Evolutionary conservation across 2,329 filamentous ascomycete genomes (phyloP), one percentile per base, ranked within the genome.

Genomic region (Colletotrichum tropicale): DNA sequence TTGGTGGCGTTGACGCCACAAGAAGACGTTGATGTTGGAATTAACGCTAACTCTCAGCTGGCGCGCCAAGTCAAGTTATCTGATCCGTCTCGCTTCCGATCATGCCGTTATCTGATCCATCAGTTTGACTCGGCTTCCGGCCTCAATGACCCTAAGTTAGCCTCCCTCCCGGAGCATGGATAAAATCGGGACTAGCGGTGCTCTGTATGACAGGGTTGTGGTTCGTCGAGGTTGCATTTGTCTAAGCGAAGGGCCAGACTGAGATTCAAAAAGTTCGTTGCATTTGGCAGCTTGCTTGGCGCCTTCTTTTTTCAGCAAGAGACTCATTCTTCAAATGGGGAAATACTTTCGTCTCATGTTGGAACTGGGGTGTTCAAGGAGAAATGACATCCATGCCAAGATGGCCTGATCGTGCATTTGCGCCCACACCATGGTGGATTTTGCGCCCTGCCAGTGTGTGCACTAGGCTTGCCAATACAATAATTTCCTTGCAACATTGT

Each of bases 21-120:
- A 48, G 30, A 43, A 12, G 52, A 38, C n/a, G n/a, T 38, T 38
- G n/a, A 21, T 52, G 56, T 26, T 24, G 24, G 38, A 15, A 58
- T 58, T 18, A 32, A 15, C 62, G 56, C 61, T 32, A 52, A 24
- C 16, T 13, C 26, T 71, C 60, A 55, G 67, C 62, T 67, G 28
- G 6, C 9, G 58, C 34, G 65, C 74, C 65, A 74, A 76, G 66
- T 32, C 48, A 13, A 26, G 30, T 76, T 76, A 76, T 74, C 71
- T 70, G 66, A 75, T 68, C 64, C 43, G 64, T 34, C 60, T 34
- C 48, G 30, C 43, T 28, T 26, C 58, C 70, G 36, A 30, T 24
- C 28, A n/a, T 6, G 64, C 58, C 66, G 21, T 66, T 76, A 75
- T 76, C 74, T 74, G 71, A 76, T 76, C 60, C n/a, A 32, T 66